Conservation (phyloP, 345 rosid species). For the Salix dunnii region DNA sequence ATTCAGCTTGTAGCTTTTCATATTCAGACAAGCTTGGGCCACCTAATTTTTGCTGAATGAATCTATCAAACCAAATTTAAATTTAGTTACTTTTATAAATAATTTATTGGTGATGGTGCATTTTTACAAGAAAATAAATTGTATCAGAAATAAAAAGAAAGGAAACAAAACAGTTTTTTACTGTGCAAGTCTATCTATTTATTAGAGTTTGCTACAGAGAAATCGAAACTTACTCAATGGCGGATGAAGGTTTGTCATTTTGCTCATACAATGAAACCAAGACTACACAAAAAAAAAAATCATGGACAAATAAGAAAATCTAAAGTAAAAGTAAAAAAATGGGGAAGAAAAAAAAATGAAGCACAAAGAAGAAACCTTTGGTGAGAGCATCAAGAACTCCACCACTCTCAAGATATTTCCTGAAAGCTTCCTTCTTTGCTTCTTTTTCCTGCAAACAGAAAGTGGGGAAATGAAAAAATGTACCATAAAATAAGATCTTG, state of each 20-base stretch:
- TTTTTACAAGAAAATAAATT: neutral
- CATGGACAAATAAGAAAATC: neutral
- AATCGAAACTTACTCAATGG: slow-evolving; percentile 64
- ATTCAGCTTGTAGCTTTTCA: slow-evolving; percentile 80
- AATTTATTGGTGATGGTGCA: neutral
- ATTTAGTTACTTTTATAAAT: neutral
- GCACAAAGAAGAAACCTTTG: slow-evolving; percentile 42
- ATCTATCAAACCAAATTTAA: slow-evolving; percentile 39
- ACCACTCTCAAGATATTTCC: slow-evolving; percentile 79
- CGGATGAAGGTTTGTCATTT: slow-evolving; percentile 87
- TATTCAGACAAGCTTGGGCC: slow-evolving; percentile 70
- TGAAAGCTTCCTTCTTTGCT: slow-evolving; percentile 82
- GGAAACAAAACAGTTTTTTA: neutral
- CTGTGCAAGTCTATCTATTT: neutral
- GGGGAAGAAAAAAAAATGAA: neutral
- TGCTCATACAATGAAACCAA: slow-evolving; percentile 85
- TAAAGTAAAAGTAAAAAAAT: neutral
- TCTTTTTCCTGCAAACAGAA: slow-evolving; percentile 62
- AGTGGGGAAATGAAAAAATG: neutral
- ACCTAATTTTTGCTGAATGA: slow-evolving; percentile 79
- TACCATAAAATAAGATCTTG: slow-evolving; percentile 7
- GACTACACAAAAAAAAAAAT: slow-evolving; percentile 36
- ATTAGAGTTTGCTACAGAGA: neutral
- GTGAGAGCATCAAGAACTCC: slow-evolving; percentile 85
- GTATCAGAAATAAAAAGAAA: neutral